Evolutionary conservation across 1,284 basidiomycete genomes (phyloP), one percentile per base, ranked within the genome.

Genomic region (Sphagnurus paluster): DNA sequence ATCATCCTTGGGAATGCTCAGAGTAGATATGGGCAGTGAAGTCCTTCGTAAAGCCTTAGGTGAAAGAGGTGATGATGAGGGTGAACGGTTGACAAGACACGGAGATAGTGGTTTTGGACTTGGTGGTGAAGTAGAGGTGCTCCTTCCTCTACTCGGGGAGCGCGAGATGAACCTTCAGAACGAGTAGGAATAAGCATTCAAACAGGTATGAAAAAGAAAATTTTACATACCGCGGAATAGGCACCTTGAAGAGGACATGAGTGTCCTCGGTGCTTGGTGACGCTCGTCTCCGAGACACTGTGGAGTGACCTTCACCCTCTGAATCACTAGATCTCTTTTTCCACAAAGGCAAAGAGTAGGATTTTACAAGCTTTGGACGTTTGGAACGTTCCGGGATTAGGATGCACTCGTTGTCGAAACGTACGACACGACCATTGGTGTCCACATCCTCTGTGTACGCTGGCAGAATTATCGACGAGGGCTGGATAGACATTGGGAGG

Each of bases 321-420:
- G 61, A 58, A 43, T 63, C 63, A 17, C 48, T 56, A 14, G 47
- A 50, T 44, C 61, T 66, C 54, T 66, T 68, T 63, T 72, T 80
- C 82, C 82, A 86, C 32, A 85, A 62, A 0, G 83, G 80, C 44
- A 86, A 67, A 0, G 77, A 71, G 50, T 82, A 83, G 2, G 80
- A 80, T 54, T 76, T 84, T 17, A 76, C 79, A 53, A 80, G 61
- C 42, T 71, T 67, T 37, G 77, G 70, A 29, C 72, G 62, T 49
- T 73, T 71, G 4, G 70, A 64, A 48, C 61, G 60, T 49, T 82
- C 77, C 11, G 84, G 85, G 46, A 87, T 87, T 50, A 87, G 74
- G 4, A 84, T 67, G 51, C 84, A 87, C 54, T 80, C 74, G 40
- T 71, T 68, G 67, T 86, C 77, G 64, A 87, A 87, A 44, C 83